Evolutionary conservation across 2,329 filamentous ascomycete genomes (phyloP), one percentile per base, ranked within the genome.

Genomic region (Raffaelea arxii): DNA sequence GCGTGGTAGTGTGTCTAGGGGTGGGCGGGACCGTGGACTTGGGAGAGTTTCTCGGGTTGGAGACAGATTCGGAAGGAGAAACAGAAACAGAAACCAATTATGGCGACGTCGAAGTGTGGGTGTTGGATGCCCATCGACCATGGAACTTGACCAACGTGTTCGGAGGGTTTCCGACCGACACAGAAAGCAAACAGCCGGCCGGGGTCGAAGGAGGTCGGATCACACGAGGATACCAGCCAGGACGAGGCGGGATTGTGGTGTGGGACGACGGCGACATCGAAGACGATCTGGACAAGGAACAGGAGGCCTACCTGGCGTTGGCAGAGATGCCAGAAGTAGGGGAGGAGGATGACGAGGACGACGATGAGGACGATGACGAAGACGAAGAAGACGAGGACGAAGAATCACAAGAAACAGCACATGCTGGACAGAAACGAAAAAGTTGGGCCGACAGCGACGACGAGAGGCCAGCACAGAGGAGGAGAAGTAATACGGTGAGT

Each of bases 81-180:
- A 4, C n/a, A 4, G 43, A 23, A 6, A 19, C 25, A 4, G 41
- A 35, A 10, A 24, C 27, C 18, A 71, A 80, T 43, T 84, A 86
- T 66, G 80, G 83, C 32, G 86, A 86, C n/a, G 86, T 97, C 1
- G 89, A 96, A 61, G 84, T 96, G 25, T 98, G 92, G 92, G 77
- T 97, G 11, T 74, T 97, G 49, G 92, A 98, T 65, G 80, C 91
- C 24, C 78, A 92, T 63, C 75, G 92, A 50, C 92, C 92, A 14
- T 97, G 91, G 89, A 97, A 98, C 61, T 62, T 98, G 59, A 81
- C 80, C 53, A 98, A 98, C 62, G 80, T 97, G 14, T 97, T 97
- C 68, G 89, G 85, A 12, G 85, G 86, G 4, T 78, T 78, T 50
- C 72, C 78, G 2, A 62, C 75, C 4, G 74, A 77, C 53, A 9